phyloP scores from a whole-genome alignment of 2,329 filamentous ascomycete genomes.

The Cladorrhinum sp. region DNA sequence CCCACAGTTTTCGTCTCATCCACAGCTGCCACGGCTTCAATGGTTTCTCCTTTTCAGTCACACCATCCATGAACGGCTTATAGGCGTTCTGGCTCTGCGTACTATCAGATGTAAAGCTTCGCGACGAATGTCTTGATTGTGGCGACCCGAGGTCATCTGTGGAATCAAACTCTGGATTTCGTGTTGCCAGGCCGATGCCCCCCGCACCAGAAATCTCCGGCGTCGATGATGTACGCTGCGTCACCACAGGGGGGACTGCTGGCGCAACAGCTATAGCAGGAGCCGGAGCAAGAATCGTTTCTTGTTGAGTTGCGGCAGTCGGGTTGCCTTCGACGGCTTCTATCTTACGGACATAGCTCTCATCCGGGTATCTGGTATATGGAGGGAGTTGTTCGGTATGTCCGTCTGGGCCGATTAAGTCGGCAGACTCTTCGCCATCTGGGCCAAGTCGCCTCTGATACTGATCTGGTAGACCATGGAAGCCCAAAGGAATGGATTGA shows the following conservation, averaged over 20 bases:
- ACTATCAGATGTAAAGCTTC: conserved; percentile 48
- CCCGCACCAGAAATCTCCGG: conserved; percentile 53
- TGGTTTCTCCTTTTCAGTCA: conserved; percentile 47
- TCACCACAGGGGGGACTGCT: conserved; percentile 12
- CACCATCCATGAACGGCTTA: conserved; percentile 46
- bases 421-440: conserved; percentile 81
- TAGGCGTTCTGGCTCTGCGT: conserved; percentile 50
- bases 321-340: conserved; percentile 29
- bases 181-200: conserved; percentile 58
- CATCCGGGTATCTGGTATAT: conserved; percentile 85
- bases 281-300: conserved; percentile 9
- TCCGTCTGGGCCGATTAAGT: conserved; percentile 82
- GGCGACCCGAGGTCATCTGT: conserved; percentile 52
- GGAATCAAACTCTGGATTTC: conserved; percentile 61
- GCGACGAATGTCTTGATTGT: conserved; percentile 49
- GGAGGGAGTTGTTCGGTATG: conserved; percentile 90
- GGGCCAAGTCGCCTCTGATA: conserved; percentile 74
- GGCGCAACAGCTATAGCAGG: conserved; percentile 11
- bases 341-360: conserved; percentile 58
- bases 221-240: conserved; percentile 13
- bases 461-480: conserved; percentile 61
- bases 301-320: not conserved
- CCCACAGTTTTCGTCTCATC: conserved; percentile 55
- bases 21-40: conserved; percentile 51
- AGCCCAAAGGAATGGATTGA: conserved; percentile 65